Base-by-base conservation (phyloP, 2,329 filamentous ascomycete species). In the Gremmenia infestans region DNA sequence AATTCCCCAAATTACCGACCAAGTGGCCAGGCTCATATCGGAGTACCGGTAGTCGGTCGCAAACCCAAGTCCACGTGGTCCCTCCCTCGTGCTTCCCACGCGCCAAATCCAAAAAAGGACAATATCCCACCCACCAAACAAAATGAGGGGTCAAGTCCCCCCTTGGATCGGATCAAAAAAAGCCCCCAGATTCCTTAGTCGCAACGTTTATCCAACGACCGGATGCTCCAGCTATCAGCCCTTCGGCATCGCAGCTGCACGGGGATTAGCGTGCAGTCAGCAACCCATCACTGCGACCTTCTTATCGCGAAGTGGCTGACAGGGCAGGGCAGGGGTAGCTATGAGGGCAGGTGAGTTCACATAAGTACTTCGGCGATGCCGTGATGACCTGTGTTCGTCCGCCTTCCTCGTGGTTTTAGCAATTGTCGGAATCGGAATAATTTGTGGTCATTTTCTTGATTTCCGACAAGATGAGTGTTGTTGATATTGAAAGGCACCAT, bases 221-320 rank as follows among this genome's bases (percentile, higher is more conserved):
- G 9, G 4, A 32, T 32, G 9, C 9, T 32, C 28, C 9, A 2
- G 28, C 9, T 32, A 32, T 32, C 28, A 32, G 9, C 4, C 28
- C 28, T 11, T 9, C 28, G 28, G 28, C 28, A 32, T 32, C 28
- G 11, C 52, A 12, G n/a, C 48, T 54, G 17, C 2, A 40, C 37
- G 37, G 15, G 17, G 37, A 40, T 15, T 40, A 40, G 37, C 37
- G 17, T 40, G 5, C 37, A n/a, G 2, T 40, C 8, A 8, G 37
- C 37, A 17, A 40, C 47, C 39, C 35, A 22, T 32, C 42, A 54
- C 43, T 37, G 19, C 39, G 43, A 15, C 51, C 28, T 37, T 48
- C 58, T 60, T 60, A 60, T 60, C 58, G 57, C 47, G 37, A 57
- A 49, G 22, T 22, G 22, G 47, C 57, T 59, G 51, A 54, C 57